These are phyloP conservation scores for Pythium sukuiense DNA, from an alignment of 352 stramenopile species.

Conservation along the genomic window DNA sequence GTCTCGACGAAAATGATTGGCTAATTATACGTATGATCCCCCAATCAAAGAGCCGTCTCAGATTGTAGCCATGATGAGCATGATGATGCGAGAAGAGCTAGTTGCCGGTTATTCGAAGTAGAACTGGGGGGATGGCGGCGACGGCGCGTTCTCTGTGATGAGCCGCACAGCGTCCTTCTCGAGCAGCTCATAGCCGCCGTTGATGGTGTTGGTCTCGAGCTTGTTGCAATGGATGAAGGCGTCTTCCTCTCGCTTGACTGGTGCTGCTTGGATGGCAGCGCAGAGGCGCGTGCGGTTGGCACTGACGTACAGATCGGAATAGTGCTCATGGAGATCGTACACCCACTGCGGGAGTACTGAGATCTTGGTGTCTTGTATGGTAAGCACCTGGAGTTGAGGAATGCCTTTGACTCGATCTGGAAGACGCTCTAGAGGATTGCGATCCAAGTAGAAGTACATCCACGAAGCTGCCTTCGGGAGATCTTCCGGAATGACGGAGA, in stretches of 20 bases:
- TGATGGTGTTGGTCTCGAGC: constrained; percentile 9
- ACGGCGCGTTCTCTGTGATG: constrained; percentile 7
- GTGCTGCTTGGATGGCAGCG: not conserved
- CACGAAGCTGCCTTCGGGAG: constrained; percentile 14
- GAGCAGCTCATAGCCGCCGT: constrained; percentile 14
- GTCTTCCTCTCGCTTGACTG: not conserved
- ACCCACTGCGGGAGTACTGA: constrained; percentile 14
- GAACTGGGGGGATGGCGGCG: constrained; percentile 5
- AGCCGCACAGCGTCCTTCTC: constrained; percentile 19
- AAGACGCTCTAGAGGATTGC: constrained; percentile 27
- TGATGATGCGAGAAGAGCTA: not conserved
- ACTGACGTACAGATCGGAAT: not conserved
- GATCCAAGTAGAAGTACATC: constrained; percentile 45
- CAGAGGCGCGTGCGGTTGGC: constrained; percentile 9
- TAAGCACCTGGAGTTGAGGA: not conserved
- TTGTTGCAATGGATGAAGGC: constrained; percentile 5
- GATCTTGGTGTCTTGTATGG: constrained; percentile 18
- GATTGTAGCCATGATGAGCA: not conserved
- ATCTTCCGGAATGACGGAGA: constrained; percentile 31
- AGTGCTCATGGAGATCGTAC: not conserved
- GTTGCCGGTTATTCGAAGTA: not conserved
- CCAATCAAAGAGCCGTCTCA: not conserved
- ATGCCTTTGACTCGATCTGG: constrained; percentile 8
- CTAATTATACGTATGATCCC: not conserved
- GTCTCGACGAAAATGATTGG: not conserved